phyloP scores from a whole-genome alignment of 2,329 filamentous ascomycete species.

The Ascochyta viciae-villosae region DNA sequence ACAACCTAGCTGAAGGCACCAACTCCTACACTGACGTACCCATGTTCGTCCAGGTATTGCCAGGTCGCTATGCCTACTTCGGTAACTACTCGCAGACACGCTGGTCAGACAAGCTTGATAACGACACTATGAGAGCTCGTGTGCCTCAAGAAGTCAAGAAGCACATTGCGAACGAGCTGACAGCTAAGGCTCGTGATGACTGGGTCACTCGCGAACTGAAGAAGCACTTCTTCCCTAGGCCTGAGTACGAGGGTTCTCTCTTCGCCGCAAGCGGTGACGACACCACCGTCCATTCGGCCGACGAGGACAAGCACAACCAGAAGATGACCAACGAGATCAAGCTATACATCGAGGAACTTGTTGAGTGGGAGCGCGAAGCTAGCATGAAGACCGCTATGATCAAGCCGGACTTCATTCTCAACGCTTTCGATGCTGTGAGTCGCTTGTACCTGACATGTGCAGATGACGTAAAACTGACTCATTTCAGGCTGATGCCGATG shows the following conservation, averaged over 20 bases:
- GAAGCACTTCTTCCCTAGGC: conserved; percentile 53
- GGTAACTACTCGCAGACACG: conserved; percentile 56
- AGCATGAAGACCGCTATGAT: conserved; percentile 45
- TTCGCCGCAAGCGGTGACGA: conserved; percentile 19
- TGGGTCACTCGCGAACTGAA: conserved; percentile 54
- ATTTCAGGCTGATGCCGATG: conserved; percentile 47
- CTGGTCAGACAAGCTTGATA: conserved; percentile 54
- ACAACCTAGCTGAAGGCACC: conserved; percentile 28
- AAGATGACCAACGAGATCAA: conserved; percentile 43
- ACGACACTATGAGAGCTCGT: conserved; percentile 48
- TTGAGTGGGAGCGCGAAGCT: conserved; percentile 51
- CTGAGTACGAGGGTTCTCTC: conserved; percentile 49
- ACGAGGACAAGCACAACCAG: conserved; percentile 29
- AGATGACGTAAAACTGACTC: neutral
- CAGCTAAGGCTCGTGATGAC: conserved; percentile 41
- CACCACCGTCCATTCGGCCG: conserved; percentile 22
- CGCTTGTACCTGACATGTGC: neutral
- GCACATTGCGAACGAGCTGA: conserved; percentile 51
- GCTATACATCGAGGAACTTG: conserved; percentile 44
- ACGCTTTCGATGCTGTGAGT: conserved; percentile 49
- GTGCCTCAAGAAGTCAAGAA: conserved; percentile 50
- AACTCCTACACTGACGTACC: conserved; percentile 49
- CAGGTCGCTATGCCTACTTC: conserved; percentile 50
- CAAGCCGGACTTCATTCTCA: conserved; percentile 47
- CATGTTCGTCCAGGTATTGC: conserved; percentile 48